Percentiles rank a stretch among this genome's conserved stretches.
phyloP scores from a whole-genome alignment of 2,329 filamentous ascomycete genomes.

The Kalmusia sp. region DNA sequence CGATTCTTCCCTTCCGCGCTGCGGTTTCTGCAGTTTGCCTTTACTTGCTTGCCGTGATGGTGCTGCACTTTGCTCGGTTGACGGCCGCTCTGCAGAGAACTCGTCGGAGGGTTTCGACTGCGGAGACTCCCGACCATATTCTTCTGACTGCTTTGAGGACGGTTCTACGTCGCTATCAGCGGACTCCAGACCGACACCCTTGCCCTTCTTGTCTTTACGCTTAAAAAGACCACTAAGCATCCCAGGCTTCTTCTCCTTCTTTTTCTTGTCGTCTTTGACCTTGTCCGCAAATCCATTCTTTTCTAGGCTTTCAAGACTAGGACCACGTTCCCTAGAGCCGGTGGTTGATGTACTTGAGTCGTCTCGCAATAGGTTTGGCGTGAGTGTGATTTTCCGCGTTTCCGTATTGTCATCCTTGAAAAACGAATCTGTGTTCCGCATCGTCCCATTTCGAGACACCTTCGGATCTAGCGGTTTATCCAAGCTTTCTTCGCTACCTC shows the following conservation, averaged over 20 bases:
- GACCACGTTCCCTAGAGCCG: conserved; percentile 56
- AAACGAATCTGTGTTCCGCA: conserved; percentile 94
- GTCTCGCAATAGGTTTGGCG: conserved; percentile 88
- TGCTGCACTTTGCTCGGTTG: conserved; percentile 35
- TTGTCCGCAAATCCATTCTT: conserved; percentile 70
- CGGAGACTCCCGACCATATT: conserved; percentile 42
- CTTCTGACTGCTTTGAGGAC: conserved; percentile 46
- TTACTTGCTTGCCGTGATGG: conserved; percentile 45
- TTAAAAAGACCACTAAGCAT: conserved; percentile 76
- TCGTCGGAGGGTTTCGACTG: conserved; percentile 42
- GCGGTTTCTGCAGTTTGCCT: conserved; percentile 47
- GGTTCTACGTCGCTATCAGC: conserved; percentile 53
- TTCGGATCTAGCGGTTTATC: conserved; percentile 53
- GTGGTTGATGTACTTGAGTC: conserved; percentile 61
- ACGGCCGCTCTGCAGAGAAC: conserved; percentile 29
- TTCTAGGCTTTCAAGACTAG: conserved; percentile 79
- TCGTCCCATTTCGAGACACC: conserved; percentile 78
- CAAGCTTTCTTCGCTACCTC: conserved; percentile 73
- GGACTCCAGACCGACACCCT: conserved; percentile 44
- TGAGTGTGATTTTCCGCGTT: conserved; percentile 96
- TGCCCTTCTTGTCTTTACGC: conserved; percentile 67
- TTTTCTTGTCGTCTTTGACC: conserved; percentile 74
- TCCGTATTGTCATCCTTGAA: conserved; percentile 96
- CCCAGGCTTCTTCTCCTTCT: conserved; percentile 72
- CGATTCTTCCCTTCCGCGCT: conserved; percentile 37